Evolutionary conservation across 1,284 basidiomycete species (phyloP), one percentile per base, ranked within the genome.

Genomic region (Malassezia caprae): DNA sequence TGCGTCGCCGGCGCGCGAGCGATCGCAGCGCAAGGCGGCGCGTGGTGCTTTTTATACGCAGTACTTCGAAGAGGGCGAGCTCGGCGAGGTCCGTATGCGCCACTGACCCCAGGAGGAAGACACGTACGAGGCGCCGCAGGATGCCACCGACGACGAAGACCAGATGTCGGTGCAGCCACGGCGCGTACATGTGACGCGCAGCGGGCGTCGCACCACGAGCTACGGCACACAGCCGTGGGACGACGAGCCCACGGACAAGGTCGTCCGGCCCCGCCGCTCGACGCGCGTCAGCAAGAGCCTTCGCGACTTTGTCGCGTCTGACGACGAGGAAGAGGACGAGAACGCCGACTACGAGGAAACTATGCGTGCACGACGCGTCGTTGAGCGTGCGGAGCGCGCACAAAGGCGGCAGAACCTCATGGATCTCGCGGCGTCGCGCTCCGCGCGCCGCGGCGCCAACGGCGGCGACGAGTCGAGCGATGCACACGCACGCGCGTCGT

Each of bases 241-340:
- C 8, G 61, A 64, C 17, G 62, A 65, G 13, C 50, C 49, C 12
- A 28, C 45, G 11, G 27, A 24, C 15, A 19, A 23, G n/a, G 31
- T 26, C 3, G 53, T 35, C 5, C 54, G 52, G 2, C 23, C 30
- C 23, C 41, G 45, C 12, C 56, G 54, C 24, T 53, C 61, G 46
- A 42, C 60, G 2, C 53, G 61, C 48, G 32, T 47, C 19, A 43
- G 51, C 32, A 59, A 60, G 28, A 53, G 61, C 12, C 52, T 67
- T 13, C 61, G 48, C n/a, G 65, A 61, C 42, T 69, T 68, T 41
- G 66, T 70, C 13, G 68, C 63, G 8, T 42, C 51, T 8, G 63
- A 68, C 31, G 67, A 69, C 45, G 65, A 66, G 23, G 65, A 61
- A 17, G 60, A 67, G 46, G 61, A 63, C 48, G 64, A 62, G 23